Percentiles rank a stretch among this genome's conserved stretches.
Conservation (phyloP, 108 stramenopile species). For the Nitzschia palea region DNA sequence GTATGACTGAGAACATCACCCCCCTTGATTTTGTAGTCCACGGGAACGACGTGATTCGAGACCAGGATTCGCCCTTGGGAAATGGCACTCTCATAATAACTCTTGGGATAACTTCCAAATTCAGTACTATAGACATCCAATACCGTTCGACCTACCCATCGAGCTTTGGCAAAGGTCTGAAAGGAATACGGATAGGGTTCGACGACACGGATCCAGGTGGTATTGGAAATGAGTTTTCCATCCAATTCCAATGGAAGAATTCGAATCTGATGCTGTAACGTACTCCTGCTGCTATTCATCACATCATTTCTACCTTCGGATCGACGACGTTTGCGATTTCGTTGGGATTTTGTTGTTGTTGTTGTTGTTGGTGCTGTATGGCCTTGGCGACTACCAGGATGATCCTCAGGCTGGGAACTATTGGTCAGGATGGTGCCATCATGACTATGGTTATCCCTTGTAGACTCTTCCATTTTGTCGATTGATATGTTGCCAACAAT, state of each 20-base stretch:
- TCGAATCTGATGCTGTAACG: slow-evolving; percentile 10
- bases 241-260: slow-evolving; percentile 24
- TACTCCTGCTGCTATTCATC: no score
- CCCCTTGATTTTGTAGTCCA: slow-evolving; percentile 54
- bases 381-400: not conserved
- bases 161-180: slow-evolving; percentile 71
- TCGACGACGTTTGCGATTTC: slow-evolving; percentile 54
- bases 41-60: slow-evolving; percentile 51
- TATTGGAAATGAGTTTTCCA: slow-evolving; percentile 4
- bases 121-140: slow-evolving; percentile 72
- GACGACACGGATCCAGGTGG: slow-evolving; percentile 32
- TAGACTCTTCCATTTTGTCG: no score
- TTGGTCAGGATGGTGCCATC: no score
- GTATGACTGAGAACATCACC: slow-evolving; percentile 70
- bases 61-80: slow-evolving; percentile 73
- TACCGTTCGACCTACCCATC: slow-evolving; percentile 74
- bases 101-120: slow-evolving; percentile 75
- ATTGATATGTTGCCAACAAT: no score
- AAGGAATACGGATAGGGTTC: slow-evolving; percentile 81
- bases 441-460: no score
- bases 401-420: no score
- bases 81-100: slow-evolving; percentile 75
- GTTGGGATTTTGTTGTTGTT: slow-evolving; percentile 29
- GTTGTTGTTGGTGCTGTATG: not conserved
- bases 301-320: no score